Percentiles rank a stretch among this genome's conserved stretches.
phyloP scores from a whole-genome alignment of 495 filamentous ascomycete genomes.

The Astrothelium subdiscretum region DNA sequence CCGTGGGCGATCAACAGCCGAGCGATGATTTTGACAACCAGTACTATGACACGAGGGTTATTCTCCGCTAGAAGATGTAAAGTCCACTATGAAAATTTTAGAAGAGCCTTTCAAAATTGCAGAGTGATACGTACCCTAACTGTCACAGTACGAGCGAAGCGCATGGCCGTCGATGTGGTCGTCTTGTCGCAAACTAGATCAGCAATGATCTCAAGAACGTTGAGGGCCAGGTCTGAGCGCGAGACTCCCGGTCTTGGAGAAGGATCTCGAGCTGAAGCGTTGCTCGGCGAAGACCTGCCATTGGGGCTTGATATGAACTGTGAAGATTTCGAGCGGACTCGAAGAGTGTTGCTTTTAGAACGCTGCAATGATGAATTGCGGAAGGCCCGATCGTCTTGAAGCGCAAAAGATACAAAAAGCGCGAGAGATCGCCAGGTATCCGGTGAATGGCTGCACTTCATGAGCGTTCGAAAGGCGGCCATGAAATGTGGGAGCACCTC shows the following conservation, averaged over 20 bases:
- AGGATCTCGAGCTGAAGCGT: not conserved
- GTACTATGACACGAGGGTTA: slow-evolving; percentile 68
- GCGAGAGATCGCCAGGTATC: slow-evolving; percentile 80
- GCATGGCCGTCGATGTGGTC: slow-evolving; percentile 54
- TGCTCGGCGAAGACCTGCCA: not conserved
- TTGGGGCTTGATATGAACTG: not conserved
- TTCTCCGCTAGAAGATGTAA: slow-evolving; percentile 84
- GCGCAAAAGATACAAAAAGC: slow-evolving; percentile 82
- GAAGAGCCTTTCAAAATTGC: not conserved
- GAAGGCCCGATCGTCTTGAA: slow-evolving; percentile 50
- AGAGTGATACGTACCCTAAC: slow-evolving; percentile 60
- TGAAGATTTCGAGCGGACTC: slow-evolving; percentile 11
- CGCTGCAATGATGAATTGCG: slow-evolving; percentile 40
- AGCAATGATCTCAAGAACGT: slow-evolving; percentile 72
- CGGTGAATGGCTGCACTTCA: slow-evolving; percentile 65
- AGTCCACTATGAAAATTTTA: slow-evolving; percentile 60
- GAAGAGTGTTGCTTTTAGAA: slow-evolving; percentile 27
- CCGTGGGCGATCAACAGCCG: slow-evolving; percentile 78
- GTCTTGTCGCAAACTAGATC: slow-evolving; percentile 64
- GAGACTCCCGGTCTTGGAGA: slow-evolving; percentile 12
- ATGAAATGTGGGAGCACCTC: slow-evolving; percentile 65
- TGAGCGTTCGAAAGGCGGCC: slow-evolving; percentile 59
- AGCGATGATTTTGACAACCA: slow-evolving; percentile 74
- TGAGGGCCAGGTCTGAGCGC: slow-evolving; percentile 50
- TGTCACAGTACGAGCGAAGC: slow-evolving; percentile 89